These are phyloP conservation scores for Trichoderma polysporum DNA, from an alignment of 2,329 filamentous ascomycete genomes.

Conservation along the genomic window DNA sequence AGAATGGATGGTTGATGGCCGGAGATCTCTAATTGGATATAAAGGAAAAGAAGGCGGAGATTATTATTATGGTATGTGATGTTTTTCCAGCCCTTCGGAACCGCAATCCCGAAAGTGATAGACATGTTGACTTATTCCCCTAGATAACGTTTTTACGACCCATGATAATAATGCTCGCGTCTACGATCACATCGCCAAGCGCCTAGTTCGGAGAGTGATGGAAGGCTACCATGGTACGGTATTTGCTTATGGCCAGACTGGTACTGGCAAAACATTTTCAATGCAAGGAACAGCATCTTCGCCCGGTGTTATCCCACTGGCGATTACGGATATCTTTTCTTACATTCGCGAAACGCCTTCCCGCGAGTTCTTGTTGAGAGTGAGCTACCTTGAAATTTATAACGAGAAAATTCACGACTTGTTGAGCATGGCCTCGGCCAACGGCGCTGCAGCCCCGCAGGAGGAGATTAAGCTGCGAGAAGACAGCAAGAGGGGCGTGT, in stretches of 20 bases:
- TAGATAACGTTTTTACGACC: constrained; percentile 95
- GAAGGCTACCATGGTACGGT: constrained; percentile 98
- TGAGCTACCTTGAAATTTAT: constrained; percentile 98
- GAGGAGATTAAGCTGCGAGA: constrained; percentile 98
- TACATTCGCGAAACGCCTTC: constrained; percentile 97
- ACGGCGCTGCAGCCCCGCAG: constrained; percentile 57
- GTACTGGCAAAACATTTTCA: constrained; percentile 97
- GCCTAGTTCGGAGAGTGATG: constrained; percentile 94
- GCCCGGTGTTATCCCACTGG: constrained; percentile 92
- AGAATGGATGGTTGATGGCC: constrained; percentile 90
- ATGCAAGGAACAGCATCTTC: constrained; percentile 98
- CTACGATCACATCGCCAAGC: constrained; percentile 91
- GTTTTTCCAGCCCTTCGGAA: no score
- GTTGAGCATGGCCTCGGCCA: constrained; percentile 68
- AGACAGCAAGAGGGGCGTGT: constrained; percentile 93
- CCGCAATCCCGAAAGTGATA: background rate
- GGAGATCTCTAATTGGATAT: constrained; percentile 78
- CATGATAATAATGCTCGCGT: constrained; percentile 93
- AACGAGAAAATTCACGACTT: constrained; percentile 97
- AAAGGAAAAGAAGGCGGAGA: constrained; percentile 87
- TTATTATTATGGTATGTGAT: constrained; percentile 77
- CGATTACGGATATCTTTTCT: constrained; percentile 98
- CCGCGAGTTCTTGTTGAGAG: constrained; percentile 87
- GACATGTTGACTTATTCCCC: constrained; percentile 24
- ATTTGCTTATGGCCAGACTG: constrained; percentile 98